These are phyloP conservation scores for Viola pubescens DNA, from an alignment of 441 rosid genomes.

Conservation along the genomic window DNA sequence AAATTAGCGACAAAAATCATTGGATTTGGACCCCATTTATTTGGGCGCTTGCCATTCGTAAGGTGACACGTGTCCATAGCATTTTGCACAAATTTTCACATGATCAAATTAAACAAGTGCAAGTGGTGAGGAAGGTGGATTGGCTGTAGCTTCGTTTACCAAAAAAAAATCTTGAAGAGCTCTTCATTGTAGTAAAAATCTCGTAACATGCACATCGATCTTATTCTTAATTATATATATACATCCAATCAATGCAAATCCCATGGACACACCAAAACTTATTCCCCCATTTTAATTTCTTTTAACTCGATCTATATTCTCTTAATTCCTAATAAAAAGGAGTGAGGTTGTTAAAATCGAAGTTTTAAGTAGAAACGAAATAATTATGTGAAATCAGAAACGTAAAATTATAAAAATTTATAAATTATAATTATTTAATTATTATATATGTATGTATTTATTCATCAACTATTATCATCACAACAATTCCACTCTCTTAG, in stretches of 20 bases:
- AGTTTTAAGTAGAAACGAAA: too few relatives aligned
- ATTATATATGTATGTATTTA: too few relatives aligned
- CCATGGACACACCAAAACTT: neutral
- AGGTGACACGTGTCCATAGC: conserved; percentile 9
- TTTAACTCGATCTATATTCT: neutral
- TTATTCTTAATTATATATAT: neutral
- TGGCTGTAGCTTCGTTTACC: conserved; percentile 20
- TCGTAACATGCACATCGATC: neutral
- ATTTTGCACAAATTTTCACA: neutral
- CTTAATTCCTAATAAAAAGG: neutral
- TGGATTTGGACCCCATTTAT: conserved; percentile 6
- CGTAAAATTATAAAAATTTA: too few relatives aligned
- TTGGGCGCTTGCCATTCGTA: conserved; percentile 3
- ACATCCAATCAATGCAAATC: conserved; percentile 10
- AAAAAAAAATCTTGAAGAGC: conserved; percentile 8
- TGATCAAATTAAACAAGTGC: neutral
- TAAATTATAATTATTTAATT: too few relatives aligned
- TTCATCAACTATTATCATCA: too few relatives aligned
- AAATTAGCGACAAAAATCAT: neutral
- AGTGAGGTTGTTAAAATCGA: too few relatives aligned
- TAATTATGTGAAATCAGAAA: too few relatives aligned
- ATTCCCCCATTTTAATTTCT: too few relatives aligned
- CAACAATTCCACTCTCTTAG: too few relatives aligned
- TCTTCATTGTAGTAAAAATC: neutral
- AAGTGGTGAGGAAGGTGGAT: neutral